Conservation (phyloP, 2,329 filamentous ascomycete species). For the Exophiala oligosperma region DNA sequence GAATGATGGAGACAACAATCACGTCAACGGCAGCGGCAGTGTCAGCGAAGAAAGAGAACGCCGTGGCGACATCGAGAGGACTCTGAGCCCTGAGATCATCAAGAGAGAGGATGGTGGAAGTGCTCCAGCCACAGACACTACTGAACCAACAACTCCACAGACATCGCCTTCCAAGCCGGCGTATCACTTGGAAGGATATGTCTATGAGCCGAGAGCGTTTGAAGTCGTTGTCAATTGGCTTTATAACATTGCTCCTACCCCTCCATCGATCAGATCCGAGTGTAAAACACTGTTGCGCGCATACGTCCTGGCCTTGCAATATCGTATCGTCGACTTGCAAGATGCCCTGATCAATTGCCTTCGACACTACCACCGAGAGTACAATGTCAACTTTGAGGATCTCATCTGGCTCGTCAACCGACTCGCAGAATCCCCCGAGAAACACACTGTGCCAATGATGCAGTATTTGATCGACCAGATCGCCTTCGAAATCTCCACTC, state of each 20-base stretch:
- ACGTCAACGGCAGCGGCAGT: too few species aligned
- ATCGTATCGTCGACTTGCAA: conserved; percentile 22
- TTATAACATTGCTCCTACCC: conserved; percentile 17
- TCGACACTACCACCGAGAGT: conserved; percentile 16
- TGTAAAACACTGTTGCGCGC: conserved; percentile 15
- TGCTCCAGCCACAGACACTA: background rate
- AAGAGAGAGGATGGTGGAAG: conserved; percentile 1
- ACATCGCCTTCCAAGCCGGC: background rate
- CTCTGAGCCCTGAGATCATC: conserved; percentile 2
- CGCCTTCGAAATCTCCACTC: conserved; percentile 24
- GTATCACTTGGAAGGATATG: conserved; percentile 16
- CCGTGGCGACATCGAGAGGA: background rate
- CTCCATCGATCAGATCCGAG: background rate
- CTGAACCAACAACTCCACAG: background rate
- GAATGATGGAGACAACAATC: background rate
- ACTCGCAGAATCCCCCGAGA: conserved; percentile 7
- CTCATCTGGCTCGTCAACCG: conserved; percentile 23
- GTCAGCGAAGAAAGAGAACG: background rate
- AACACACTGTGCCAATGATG: conserved; percentile 12
- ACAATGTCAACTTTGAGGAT: conserved; percentile 22
- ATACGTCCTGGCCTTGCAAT: conserved; percentile 25
- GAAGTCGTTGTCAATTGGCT: conserved; percentile 25
- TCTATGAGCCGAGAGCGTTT: conserved; percentile 20
- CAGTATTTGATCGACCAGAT: conserved; percentile 27
- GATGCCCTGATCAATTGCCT: conserved; percentile 26